Evolutionary conservation across 345 rosid genomes (phyloP).

Genomic region (Physaria fendleri): DNA sequence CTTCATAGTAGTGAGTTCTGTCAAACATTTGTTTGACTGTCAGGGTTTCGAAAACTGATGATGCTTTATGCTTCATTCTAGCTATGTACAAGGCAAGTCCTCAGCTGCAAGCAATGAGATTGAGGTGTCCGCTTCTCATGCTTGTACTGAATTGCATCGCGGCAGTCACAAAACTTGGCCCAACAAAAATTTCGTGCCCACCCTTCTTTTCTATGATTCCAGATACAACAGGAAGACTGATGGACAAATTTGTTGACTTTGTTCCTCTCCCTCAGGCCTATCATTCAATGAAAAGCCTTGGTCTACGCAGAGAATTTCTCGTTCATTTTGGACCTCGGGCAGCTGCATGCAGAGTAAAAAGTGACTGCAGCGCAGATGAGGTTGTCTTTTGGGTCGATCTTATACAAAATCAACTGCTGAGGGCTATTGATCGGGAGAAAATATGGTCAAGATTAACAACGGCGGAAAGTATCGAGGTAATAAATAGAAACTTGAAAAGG

Average conservation of each 20-base stretch:
- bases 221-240: constrained; percentile 73
- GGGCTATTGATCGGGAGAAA: constrained; percentile 87
- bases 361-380: constrained; percentile 74
- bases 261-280: constrained; percentile 66
- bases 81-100: constrained; percentile 45
- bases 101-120: constrained; percentile 44
- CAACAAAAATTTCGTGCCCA: constrained; percentile 73
- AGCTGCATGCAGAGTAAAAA: constrained; percentile 59
- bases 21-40: not conserved
- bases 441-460: constrained; percentile 95
- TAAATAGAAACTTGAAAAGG: constrained; percentile 9
- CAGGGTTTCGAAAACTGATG: constrained; percentile 10
- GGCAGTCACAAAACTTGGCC: constrained; percentile 80
- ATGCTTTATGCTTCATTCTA: constrained; percentile 29
- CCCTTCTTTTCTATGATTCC: constrained; percentile 61
- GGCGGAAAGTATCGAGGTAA: constrained; percentile 94
- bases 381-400: constrained; percentile 93
- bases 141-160: constrained; percentile 77
- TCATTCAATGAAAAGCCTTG: constrained; percentile 61
- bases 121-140: constrained; percentile 78
- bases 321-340: constrained; percentile 93
- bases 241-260: constrained; percentile 82
- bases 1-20: constrained; percentile 7
- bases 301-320: constrained; percentile 85
- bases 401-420: constrained; percentile 74